Conservation (phyloP, 192 early-diverging fungal genomes). For the Linnemannia hyalina region DNA sequence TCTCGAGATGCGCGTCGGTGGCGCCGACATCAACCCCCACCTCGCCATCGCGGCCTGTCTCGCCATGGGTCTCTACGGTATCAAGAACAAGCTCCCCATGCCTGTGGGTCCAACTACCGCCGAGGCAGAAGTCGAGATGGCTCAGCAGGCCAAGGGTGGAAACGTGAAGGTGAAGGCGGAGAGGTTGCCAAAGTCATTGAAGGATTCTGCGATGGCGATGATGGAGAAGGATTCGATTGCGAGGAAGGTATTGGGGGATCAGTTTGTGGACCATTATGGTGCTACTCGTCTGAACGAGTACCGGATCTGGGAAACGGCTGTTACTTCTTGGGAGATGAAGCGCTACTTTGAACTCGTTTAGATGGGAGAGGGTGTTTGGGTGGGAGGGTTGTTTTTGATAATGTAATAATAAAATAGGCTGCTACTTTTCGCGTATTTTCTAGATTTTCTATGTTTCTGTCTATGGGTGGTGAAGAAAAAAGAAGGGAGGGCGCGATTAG, state of each 20-base stretch:
- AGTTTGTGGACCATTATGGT: conserved; percentile 82
- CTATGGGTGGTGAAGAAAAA: background rate
- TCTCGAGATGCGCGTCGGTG: conserved; percentile 81
- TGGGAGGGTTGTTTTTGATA: background rate
- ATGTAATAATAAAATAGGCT: background rate
- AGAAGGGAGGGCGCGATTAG: background rate
- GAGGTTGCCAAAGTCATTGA: conserved; percentile 67
- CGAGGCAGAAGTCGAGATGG: conserved; percentile 23
- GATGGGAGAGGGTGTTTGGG: conserved; percentile 1
- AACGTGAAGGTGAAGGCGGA: conserved; percentile 36
- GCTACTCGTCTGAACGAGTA: conserved; percentile 79
- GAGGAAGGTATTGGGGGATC: conserved; percentile 76
- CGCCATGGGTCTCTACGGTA: conserved; percentile 78
- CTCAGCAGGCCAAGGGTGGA: background rate
- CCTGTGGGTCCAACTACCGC: conserved; percentile 51
- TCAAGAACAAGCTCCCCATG: conserved; percentile 64
- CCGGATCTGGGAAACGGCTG: conserved; percentile 74
- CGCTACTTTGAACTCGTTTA: conserved; percentile 75
- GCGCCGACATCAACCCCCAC: conserved; percentile 85
- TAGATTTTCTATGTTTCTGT: background rate
- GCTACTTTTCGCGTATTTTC: background rate
- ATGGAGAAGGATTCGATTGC: conserved; percentile 70
- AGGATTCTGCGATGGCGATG: conserved; percentile 74
- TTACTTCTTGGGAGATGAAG: conserved; percentile 78
- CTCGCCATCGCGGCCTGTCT: conserved; percentile 76